Percentiles rank a stretch among this genome's conserved stretches.
Conservation (phyloP, 306 rosid species). For the Ormosia semicastrata region DNA sequence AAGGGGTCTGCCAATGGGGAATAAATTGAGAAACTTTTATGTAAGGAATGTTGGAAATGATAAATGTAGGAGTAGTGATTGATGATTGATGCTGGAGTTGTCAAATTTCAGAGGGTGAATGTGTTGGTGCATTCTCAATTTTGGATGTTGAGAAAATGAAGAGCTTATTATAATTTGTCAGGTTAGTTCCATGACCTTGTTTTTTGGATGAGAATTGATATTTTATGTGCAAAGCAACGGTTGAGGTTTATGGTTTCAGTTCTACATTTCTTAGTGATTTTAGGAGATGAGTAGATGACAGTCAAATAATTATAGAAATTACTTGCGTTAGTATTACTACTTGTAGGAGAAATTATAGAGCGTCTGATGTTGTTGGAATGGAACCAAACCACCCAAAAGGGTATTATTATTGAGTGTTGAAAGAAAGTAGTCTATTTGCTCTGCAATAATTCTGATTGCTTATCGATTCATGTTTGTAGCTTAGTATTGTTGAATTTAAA, state of each 20-base stretch:
- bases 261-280: not conserved
- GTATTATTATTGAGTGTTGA: not conserved
- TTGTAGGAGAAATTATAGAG: not conserved
- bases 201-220: not conserved
- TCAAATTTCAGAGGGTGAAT: not conserved
- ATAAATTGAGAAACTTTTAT: conserved; percentile 31
- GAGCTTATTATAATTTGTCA: not conserved
- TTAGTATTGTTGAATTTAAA: not conserved
- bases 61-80: not conserved
- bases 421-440: not conserved
- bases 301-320: not conserved
- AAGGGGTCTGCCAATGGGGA: conserved; percentile 43
- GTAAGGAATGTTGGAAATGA: conserved; percentile 4
- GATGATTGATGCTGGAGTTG: too few species aligned
- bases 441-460: not conserved
- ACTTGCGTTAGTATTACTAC: not conserved
- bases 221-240: not conserved
- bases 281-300: not conserved
- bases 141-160: not conserved
- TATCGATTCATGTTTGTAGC: not conserved
- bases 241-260: not conserved
- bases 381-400: not conserved
- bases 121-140: not conserved
- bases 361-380: not conserved
- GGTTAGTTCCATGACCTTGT: not conserved